phyloP scores from a whole-genome alignment of 1,284 basidiomycete genomes.

The Apiotrichum siamense region DNA sequence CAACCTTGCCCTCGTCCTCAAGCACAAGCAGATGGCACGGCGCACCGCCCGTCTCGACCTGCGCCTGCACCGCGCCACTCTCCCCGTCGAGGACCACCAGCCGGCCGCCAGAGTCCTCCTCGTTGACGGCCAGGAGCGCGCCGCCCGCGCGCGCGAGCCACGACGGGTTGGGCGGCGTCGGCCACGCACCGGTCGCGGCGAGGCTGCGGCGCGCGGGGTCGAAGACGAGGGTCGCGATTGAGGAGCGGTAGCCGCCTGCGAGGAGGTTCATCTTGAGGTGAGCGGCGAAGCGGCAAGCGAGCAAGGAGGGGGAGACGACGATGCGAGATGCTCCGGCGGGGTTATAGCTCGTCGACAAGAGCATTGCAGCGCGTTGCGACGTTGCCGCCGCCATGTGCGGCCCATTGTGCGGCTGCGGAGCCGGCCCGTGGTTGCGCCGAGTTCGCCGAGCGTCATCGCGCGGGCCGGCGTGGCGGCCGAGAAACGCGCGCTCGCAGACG shows the following conservation, averaged over 20 bases:
- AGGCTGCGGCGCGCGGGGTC: constrained; percentile 15
- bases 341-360: background rate
- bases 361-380: background rate
- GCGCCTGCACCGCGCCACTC: background rate
- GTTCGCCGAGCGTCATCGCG: background rate
- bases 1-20: constrained; percentile 34
- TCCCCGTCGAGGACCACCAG: background rate
- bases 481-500: too few species aligned
- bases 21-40: constrained; percentile 25
- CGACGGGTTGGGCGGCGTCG: constrained; percentile 22
- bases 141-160: constrained; percentile 36
- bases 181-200: constrained; percentile 1
- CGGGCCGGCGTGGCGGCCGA: background rate
- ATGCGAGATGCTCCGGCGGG: background rate
- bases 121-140: constrained; percentile 27
- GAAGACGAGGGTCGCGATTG: constrained; percentile 31
- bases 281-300: background rate
- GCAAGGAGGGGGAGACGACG: background rate
- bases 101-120: constrained; percentile 28
- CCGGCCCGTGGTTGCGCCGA: background rate
- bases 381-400: background rate
- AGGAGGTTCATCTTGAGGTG: constrained; percentile 29
- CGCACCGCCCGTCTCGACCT: background rate
- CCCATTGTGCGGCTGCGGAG: background rate
- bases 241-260: constrained; percentile 34